Evolutionary conservation across 164 flowering plant genomes (phyloP).

Genomic region (Kingdonia uniflora): DNA sequence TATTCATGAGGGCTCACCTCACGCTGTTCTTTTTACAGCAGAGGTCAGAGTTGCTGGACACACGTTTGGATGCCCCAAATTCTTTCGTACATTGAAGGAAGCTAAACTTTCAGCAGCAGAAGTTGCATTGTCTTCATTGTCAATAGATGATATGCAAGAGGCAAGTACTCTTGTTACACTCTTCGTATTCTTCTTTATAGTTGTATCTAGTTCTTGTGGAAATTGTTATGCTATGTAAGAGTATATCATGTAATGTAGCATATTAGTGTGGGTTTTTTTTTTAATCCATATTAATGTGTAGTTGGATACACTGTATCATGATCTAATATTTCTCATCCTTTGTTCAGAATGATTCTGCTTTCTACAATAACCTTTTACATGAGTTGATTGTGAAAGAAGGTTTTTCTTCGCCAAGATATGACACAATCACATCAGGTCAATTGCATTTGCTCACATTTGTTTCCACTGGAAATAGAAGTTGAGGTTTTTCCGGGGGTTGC

Average conservation of each 20-base stretch:
- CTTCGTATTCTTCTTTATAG: not conserved
- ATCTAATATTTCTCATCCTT: not conserved
- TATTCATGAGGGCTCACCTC: constrained; percentile 52
- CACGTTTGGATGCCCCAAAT: constrained; percentile 37
- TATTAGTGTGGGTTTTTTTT: too few species aligned
- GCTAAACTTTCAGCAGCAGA: constrained; percentile 81
- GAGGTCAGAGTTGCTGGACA: constrained; percentile 45
- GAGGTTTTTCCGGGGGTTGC: constrained; percentile 31
- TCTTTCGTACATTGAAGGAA: constrained; percentile 42
- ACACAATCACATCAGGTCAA: constrained; percentile 26
- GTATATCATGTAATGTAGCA: too few species aligned
- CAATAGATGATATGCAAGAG: constrained; percentile 28
- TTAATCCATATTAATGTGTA: too few species aligned
- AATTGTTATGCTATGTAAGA: too few species aligned
- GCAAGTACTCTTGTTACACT: constrained; percentile 19
- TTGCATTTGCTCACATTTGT: constrained; percentile 21
- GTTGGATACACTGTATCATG: not conserved
- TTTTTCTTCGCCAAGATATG: constrained; percentile 32
- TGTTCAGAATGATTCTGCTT: constrained; percentile 28
- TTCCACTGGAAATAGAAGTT: constrained; percentile 29
- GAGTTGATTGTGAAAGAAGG: constrained; percentile 44
- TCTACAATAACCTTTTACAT: constrained; percentile 55
- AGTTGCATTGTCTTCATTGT: constrained; percentile 46
- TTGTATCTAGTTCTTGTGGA: too few species aligned
- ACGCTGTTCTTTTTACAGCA: constrained; percentile 48